These are phyloP conservation scores for Blastobotrys muscicola DNA, from an alignment of 805 yeast genomes.

Conservation along the genomic window DNA sequence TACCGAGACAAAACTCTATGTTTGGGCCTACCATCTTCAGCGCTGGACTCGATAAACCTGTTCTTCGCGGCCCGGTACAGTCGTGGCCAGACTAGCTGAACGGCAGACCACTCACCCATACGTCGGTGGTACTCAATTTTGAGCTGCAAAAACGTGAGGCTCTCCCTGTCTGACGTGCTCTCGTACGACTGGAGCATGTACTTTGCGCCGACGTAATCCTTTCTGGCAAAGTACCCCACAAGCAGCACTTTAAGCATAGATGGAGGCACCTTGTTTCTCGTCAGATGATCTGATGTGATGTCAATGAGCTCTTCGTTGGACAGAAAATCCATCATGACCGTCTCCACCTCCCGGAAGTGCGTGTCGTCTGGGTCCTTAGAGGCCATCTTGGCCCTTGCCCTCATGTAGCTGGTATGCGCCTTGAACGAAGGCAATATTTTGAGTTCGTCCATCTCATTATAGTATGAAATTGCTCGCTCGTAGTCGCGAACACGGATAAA, in stretches of 20 bases:
- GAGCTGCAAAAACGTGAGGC: not conserved
- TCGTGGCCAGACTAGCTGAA: constrained; percentile 6
- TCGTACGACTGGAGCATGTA: constrained; percentile 14
- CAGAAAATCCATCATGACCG: constrained; percentile 12
- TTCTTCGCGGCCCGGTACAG: not conserved
- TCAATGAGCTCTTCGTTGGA: constrained; percentile 17
- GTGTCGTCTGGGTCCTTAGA: not conserved
- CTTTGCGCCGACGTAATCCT: constrained; percentile 13
- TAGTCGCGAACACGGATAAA: constrained; percentile 9
- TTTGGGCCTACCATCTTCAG: not conserved
- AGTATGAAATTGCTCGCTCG: constrained; percentile 11
- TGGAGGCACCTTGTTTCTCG: constrained; percentile 22
- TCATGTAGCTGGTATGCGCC: constrained; percentile 19
- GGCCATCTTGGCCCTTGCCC: constrained; percentile 6
- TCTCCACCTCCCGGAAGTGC: constrained; percentile 2
- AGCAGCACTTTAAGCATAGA: constrained; percentile 18
- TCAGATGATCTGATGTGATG: constrained; percentile 16
- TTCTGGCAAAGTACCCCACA: constrained; percentile 11
- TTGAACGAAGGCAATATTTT: constrained; percentile 15
- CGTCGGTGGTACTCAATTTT: not conserved
- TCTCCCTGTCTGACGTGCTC: not conserved
- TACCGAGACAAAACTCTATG: constrained; percentile 5
- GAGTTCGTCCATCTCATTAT: constrained; percentile 11
- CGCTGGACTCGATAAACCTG: not conserved
- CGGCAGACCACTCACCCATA: constrained; percentile 5